Evolutionary conservation across 371 early-diverging fungal genomes (phyloP), one percentile per base, ranked within the genome.

Genomic region (Nematocida sp.): DNA sequence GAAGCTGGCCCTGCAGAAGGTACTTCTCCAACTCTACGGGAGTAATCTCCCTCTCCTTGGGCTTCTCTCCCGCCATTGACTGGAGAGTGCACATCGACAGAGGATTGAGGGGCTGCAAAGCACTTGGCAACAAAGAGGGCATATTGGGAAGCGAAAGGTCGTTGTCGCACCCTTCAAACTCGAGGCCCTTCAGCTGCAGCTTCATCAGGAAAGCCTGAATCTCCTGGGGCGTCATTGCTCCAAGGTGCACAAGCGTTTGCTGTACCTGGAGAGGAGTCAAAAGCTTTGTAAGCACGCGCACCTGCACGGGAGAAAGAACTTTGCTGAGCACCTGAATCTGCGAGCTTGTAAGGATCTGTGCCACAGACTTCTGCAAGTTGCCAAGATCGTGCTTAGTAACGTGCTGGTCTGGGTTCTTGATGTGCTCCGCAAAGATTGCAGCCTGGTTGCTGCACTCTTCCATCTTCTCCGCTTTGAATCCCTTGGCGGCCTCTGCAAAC

Each of bases 251-350:
- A 27, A 70, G 74, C 15, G 74, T 70, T 21, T 70, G 74, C 57
- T 70, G 74, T 17, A 70, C 74, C 60, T 70, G 74, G 40, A 32
- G 58, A 15, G 74, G 74, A 1, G 74, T 62, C 3, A 70, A 60
- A 1, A 70, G 19, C 46, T 41, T 60, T 1, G 50, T 57, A 15
- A 70, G 74, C 15, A 60, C 74, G 7, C 57, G 4, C 19, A 70
- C 13, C 34, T 70, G 74, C n/a, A 40, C 27, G 5, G 62, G 51
- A 27, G 58, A 57, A 27, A 70, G 63, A 17, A 34, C 74, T 27
- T 70, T 60, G 32, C 46, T 45, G 29, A 70, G 74, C 1, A 70
- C 27, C 49, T 70, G 74, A 15, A 70, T 70, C 43, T 70, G 74
- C 2, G 74, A 70, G 31, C 46, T 70, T 25, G 74, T 70, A 15